Conservation (phyloP, 139 green algal genomes). For the Volvox reticuliferus region DNA sequence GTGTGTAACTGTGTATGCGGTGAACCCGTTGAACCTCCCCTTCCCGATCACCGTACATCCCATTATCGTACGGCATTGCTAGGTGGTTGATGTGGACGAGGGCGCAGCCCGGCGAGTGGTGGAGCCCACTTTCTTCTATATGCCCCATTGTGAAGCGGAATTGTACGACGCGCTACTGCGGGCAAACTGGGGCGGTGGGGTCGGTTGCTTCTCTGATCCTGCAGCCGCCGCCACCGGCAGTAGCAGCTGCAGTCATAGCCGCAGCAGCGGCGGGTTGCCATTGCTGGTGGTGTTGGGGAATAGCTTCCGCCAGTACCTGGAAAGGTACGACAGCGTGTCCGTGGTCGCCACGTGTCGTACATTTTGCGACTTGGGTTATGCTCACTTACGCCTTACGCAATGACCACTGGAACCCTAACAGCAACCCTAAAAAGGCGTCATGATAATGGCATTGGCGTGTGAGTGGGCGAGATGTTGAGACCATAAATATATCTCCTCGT, state of each 20-base stretch:
- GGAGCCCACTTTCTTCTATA: slow-evolving; percentile 76
- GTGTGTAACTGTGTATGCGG: too few relatives aligned
- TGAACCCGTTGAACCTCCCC: too few relatives aligned
- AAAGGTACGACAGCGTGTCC: neutral
- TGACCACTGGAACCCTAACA: too few relatives aligned
- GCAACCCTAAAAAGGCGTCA: too few relatives aligned
- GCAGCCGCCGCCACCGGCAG: neutral
- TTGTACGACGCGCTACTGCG: slow-evolving; percentile 67
- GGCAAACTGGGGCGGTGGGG: slow-evolving; percentile 49
- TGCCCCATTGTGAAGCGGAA: slow-evolving; percentile 74
- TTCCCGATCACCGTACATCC: too few relatives aligned
- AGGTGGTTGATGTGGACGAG: slow-evolving; percentile 57
- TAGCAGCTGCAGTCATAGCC: neutral
- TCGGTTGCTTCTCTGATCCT: neutral
- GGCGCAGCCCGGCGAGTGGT: slow-evolving; percentile 43
- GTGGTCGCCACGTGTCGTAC: too few relatives aligned
- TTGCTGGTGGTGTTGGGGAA: slow-evolving; percentile 71
- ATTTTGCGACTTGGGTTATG: too few relatives aligned
- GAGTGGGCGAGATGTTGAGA: too few relatives aligned
- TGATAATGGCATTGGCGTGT: too few relatives aligned
- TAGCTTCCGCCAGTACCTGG: slow-evolving; percentile 56
- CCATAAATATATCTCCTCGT: too few relatives aligned
- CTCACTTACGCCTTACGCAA: too few relatives aligned
- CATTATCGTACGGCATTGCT: neutral
- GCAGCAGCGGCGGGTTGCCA: slow-evolving; percentile 40